These are phyloP conservation scores for Quercus dentata DNA, from an alignment of 306 rosid species.

Conservation along the genomic window DNA sequence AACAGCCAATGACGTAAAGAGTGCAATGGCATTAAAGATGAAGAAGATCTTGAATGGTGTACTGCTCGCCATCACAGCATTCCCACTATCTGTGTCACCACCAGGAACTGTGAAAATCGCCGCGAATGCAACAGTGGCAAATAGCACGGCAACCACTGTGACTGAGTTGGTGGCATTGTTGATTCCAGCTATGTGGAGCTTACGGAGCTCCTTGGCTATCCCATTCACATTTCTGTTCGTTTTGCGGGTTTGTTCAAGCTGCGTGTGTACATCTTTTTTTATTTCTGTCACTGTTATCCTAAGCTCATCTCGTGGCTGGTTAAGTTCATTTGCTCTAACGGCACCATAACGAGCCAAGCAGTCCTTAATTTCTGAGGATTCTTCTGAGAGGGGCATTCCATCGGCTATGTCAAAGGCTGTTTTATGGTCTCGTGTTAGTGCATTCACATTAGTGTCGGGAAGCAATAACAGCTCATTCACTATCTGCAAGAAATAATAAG, in stretches of 20 bases:
- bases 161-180: slow-evolving; percentile 84
- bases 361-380: slow-evolving; percentile 49
- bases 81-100: slow-evolving; percentile 51
- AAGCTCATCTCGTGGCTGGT: slow-evolving; percentile 83
- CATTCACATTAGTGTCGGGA: slow-evolving; percentile 71
- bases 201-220: slow-evolving; percentile 69
- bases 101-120: slow-evolving; percentile 93
- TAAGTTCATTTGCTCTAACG: slow-evolving; percentile 65
- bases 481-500: slow-evolving; percentile 57
- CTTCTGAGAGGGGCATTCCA: slow-evolving; percentile 73
- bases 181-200: slow-evolving; percentile 72
- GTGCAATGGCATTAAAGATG: slow-evolving; percentile 65
- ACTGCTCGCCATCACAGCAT: slow-evolving; percentile 43
- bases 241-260: slow-evolving; percentile 85
- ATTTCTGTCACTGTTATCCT: slow-evolving; percentile 72
- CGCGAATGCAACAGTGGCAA: slow-evolving; percentile 83
- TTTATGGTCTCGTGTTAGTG: slow-evolving; percentile 70
- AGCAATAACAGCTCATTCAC: slow-evolving; percentile 56
- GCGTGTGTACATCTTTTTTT: slow-evolving; percentile 65
- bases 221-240: slow-evolving; percentile 69
- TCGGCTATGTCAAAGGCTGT: slow-evolving; percentile 85
- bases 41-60: slow-evolving; percentile 64
- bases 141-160: slow-evolving; percentile 82
- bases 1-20: slow-evolving; percentile 76
- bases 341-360: slow-evolving; percentile 57